phyloP scores from a whole-genome alignment of 1,139 yeast genomes.

The Pneumocystis murina region DNA sequence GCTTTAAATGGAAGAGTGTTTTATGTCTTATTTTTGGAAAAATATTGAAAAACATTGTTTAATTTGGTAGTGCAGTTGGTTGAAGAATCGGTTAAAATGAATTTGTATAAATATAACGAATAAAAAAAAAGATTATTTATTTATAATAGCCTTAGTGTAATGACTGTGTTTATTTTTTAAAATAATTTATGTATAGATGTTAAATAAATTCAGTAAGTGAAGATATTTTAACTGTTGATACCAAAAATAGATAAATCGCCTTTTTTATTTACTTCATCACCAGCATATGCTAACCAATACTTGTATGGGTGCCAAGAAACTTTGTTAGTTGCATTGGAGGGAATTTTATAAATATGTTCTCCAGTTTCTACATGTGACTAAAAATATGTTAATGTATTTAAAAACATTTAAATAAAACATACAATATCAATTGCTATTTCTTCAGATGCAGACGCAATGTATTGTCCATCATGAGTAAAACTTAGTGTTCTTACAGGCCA shows the following conservation, averaged over 20 bases:
- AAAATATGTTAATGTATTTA: background rate
- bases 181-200: background rate
- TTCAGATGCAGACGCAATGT: slow-evolving; percentile 70
- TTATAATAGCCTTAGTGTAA: background rate
- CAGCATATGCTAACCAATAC: slow-evolving; percentile 21
- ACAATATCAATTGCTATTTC: slow-evolving; percentile 22
- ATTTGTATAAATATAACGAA: background rate
- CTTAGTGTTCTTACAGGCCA: slow-evolving; percentile 21
- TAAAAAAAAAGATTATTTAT: background rate
- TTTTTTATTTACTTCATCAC: background rate
- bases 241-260: background rate
- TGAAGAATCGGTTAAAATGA: background rate
- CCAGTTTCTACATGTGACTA: slow-evolving; percentile 19
- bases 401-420: background rate
- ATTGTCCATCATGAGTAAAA: slow-evolving; percentile 89
- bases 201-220: background rate
- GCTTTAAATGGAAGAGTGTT: background rate
- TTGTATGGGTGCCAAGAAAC: slow-evolving; percentile 24
- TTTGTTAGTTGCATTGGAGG: slow-evolving; percentile 14
- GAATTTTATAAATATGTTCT: slow-evolving; percentile 16
- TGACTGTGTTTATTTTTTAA: background rate
- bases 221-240: background rate
- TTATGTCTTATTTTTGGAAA: background rate
- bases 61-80: background rate
- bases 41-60: background rate